Evolutionary conservation across 768 basidiomycete genomes (phyloP), one percentile per base, ranked within the genome.

Genomic region (Mycena pura): DNA sequence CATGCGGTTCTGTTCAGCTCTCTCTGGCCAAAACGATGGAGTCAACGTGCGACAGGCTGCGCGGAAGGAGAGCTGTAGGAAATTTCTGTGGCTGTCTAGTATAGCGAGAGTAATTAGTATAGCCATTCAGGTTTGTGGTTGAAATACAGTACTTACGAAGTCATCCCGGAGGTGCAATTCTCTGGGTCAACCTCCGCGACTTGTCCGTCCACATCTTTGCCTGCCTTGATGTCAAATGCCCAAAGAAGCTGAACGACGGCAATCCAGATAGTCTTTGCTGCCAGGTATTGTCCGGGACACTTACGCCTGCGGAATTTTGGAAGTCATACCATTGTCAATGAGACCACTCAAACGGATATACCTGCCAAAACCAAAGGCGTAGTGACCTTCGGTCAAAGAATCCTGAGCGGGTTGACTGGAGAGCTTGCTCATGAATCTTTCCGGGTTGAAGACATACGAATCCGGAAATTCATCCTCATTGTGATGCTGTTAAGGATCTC

Each of bases 211-310:
- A 27, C 1, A 22, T 57, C 44, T 4, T 57, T 57, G 8, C 13
- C 6, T 9, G 44, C 17, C 29, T 28, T 34, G 25, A 57, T 46
- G 32, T 47, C 29, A 32, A 45, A 54, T 24, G 28, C 52, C 52
- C 52, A 54, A 5, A 54, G 54, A 21, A 46, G 11, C 2, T 36
- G 55, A 3, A 57, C 55, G 6, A 57, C 15, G 1, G 55, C 55
- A 29, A 57, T 57, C 44, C 45, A 57, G 22, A 32, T 39, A 10
- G 24, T 38, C 21, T 57, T 57, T 7, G 55, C 45, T 0, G 44
- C 55, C 29, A 57, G 19, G 27, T 57, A 39, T 27, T 57, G 55
- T 17, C 55, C 55, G 6, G 55, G 45, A 22, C 55, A 57, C 19
- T 46, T 47, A 14, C 55, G 21, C 36, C 55, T 57, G 32, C 3